A percentile compares a stretch with the other conserved stretches of the same genome.
These are phyloP conservation scores for Candida orba DNA, from an alignment of 805 yeast genomes.

Conservation along the genomic window DNA sequence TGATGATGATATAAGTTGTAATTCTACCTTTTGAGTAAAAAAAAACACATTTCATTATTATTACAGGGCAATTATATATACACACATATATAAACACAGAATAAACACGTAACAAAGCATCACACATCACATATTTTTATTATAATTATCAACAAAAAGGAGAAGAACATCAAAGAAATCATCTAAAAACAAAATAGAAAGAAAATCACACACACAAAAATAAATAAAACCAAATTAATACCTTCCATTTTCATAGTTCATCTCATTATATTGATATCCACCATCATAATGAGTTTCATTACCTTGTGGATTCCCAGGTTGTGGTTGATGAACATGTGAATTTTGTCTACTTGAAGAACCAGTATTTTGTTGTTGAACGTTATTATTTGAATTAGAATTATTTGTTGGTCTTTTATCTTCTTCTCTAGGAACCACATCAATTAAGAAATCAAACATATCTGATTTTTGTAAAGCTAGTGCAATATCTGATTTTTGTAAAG, in stretches of 20 bases:
- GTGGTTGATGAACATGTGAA: conserved; percentile 1
- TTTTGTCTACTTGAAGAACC: not conserved
- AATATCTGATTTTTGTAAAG: conserved; percentile 88
- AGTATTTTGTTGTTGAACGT: not conserved
- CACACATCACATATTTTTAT: no score
- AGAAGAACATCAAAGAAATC: no score
- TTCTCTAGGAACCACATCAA: conserved; percentile 94
- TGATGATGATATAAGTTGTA: no score
- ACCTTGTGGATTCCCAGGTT: not conserved
- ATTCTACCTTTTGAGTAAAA: no score
- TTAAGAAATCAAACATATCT: conserved; percentile 95
- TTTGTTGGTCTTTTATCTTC: conserved; percentile 32
- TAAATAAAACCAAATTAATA: not conserved
- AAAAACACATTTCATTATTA: not conserved
- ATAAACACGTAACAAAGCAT: no score
- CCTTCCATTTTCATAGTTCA: conserved; percentile 4
- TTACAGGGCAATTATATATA: not conserved
- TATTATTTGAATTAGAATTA: not conserved
- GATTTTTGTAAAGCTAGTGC: conserved; percentile 91
- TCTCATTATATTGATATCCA: conserved; percentile 2
- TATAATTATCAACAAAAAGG: no score
- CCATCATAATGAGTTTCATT: not conserved
- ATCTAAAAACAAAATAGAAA: not conserved
- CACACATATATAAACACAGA: not conserved
- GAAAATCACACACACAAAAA: conserved; percentile 1